These are phyloP conservation scores for Exophiala calicioides DNA, from an alignment of 2,329 filamentous ascomycete genomes.

Conservation along the genomic window DNA sequence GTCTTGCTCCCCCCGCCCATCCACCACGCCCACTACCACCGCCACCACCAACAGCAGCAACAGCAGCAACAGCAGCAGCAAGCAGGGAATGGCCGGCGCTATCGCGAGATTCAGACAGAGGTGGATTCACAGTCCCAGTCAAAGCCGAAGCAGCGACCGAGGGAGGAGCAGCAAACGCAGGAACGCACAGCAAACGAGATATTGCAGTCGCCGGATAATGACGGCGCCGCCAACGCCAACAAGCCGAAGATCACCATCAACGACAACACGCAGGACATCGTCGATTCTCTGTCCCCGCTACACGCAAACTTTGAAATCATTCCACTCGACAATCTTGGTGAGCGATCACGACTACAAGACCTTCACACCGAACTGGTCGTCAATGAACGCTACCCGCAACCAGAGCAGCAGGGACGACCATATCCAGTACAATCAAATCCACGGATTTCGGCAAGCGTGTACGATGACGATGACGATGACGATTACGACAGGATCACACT, in stretches of 20 bases:
- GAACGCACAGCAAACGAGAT: not conserved
- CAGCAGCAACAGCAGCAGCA: too few species aligned
- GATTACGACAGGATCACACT: not conserved
- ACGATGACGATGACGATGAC: not conserved
- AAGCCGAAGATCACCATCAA: constrained; percentile 16
- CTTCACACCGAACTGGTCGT: not conserved
- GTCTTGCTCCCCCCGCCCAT: constrained; percentile 16
- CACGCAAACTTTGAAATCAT: constrained; percentile 10
- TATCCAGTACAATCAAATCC: not conserved
- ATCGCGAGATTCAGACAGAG: not conserved
- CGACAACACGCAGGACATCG: constrained; percentile 5
- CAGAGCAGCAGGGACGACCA: not conserved
- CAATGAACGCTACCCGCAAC: not conserved
- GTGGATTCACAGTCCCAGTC: constrained; percentile 3
- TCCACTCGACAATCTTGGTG: not conserved
- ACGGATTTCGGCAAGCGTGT: not conserved
- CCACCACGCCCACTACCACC: too few species aligned
- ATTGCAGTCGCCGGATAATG: not conserved
- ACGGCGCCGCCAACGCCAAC: not conserved
- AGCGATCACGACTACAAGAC: not conserved
- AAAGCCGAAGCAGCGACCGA: not conserved
- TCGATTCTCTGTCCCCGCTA: not conserved
- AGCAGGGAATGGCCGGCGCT: too few species aligned
- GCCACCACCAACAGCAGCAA: too few species aligned
- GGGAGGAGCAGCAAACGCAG: not conserved